Percentiles rank a stretch among this genome's conserved stretches.
phyloP scores from a whole-genome alignment of 768 basidiomycete species.

The Trametes maxima region DNA sequence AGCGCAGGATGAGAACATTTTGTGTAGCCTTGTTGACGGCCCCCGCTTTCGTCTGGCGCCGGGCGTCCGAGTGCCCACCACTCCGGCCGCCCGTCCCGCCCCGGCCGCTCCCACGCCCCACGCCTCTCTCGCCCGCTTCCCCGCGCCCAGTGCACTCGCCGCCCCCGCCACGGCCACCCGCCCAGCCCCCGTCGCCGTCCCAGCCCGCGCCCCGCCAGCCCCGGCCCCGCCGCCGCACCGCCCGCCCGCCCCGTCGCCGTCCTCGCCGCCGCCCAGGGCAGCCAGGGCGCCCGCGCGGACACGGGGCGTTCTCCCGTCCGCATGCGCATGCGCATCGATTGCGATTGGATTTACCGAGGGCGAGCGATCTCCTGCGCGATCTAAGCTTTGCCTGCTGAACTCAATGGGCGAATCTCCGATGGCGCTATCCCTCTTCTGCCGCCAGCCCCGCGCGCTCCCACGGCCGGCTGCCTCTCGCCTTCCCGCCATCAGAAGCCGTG shows the following conservation, averaged over 20 bases:
- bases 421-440: conserved; percentile 16
- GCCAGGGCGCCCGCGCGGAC: background rate
- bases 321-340: background rate
- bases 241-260: conserved; percentile 2
- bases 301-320: background rate
- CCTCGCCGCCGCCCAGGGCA: background rate
- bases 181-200: background rate
- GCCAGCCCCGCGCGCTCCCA: background rate
- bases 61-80: background rate
- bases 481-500: conserved; percentile 5
- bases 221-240: background rate
- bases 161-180: background rate
- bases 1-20: background rate
- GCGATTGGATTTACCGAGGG: background rate
- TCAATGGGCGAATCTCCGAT: conserved; percentile 23
- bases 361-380: conserved; percentile 18
- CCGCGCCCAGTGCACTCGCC: background rate
- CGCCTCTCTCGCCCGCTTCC: conserved; percentile 12
- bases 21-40: conserved; percentile 11
- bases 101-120: conserved; percentile 1
- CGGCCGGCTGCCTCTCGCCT: background rate
- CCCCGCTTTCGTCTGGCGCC: background rate
- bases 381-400: conserved; percentile 12
- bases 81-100: conserved; percentile 9
- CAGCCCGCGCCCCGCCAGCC: background rate